These are phyloP conservation scores for Smittium culicis DNA, from an alignment of 371 early-diverging fungal genomes.

Conservation along the genomic window DNA sequence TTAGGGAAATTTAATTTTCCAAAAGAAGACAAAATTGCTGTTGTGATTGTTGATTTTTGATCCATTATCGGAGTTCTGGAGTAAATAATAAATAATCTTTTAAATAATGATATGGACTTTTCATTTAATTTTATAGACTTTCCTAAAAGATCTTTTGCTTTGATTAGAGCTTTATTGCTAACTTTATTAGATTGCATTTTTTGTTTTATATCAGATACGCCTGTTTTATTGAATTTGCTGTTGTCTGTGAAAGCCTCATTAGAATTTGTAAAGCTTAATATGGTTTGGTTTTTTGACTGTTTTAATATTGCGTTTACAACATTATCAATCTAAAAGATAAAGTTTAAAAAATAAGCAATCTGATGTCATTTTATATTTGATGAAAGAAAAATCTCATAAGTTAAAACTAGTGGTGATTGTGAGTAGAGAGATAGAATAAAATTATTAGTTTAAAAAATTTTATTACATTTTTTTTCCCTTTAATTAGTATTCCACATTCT, in stretches of 20 bases:
- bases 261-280: neutral
- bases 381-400: too few relatives aligned
- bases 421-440: too few relatives aligned
- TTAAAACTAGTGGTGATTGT: too few relatives aligned
- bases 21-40: neutral
- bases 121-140: conserved; percentile 5
- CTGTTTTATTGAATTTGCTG: too few relatives aligned
- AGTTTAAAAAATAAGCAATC: too few relatives aligned
- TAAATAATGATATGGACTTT: neutral
- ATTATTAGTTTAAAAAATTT: neutral
- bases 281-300: conserved; percentile 7
- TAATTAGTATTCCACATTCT: neutral
- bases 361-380: too few relatives aligned
- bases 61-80: neutral
- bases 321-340: neutral
- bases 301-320: neutral
- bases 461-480: neutral
- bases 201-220: too few relatives aligned
- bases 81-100: conserved; percentile 4
- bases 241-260: too few relatives aligned
- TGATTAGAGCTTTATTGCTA: neutral
- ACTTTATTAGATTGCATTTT: too few relatives aligned
- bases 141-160: neutral
- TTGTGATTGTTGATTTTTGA: neutral
- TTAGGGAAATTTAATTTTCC: conserved; percentile 7